Conservation (phyloP, 768 basidiomycete genomes). For the Trametes coccinea region DNA sequence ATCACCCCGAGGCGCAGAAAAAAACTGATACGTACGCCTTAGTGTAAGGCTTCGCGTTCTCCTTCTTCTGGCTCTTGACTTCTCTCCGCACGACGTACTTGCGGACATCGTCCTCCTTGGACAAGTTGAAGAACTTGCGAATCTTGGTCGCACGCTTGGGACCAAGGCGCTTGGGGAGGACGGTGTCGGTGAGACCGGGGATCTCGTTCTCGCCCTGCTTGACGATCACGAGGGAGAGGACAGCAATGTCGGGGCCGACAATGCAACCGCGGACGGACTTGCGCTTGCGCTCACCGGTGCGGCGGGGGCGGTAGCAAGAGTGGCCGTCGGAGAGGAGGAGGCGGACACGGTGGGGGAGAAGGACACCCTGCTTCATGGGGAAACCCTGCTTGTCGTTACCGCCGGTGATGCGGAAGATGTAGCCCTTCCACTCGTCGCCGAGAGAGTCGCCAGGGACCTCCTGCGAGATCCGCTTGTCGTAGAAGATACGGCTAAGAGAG, state of each 20-base stretch:
- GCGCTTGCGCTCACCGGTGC: slow-evolving; percentile 95
- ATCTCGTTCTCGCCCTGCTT: slow-evolving; percentile 93
- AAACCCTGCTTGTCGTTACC: slow-evolving; percentile 99
- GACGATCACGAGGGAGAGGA: slow-evolving; percentile 90
- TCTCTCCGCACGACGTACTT: slow-evolving; percentile 96
- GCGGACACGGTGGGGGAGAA: slow-evolving; percentile 89
- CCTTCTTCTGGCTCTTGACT: slow-evolving; percentile 88
- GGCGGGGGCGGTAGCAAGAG: slow-evolving; percentile 95
- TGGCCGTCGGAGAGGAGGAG: slow-evolving; percentile 95
- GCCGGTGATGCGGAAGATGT: slow-evolving; percentile 94
- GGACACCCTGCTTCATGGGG: slow-evolving; percentile 99
- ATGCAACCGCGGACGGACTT: slow-evolving; percentile 99
- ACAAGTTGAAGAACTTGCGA: slow-evolving; percentile 94
- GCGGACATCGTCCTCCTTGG: slow-evolving; percentile 97
- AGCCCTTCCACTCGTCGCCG: slow-evolving; percentile 96
- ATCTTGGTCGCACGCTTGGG: slow-evolving; percentile 99
- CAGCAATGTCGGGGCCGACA: slow-evolving; percentile 94
- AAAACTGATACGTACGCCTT: slow-evolving; percentile 73
- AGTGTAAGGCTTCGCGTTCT: slow-evolving; percentile 88
- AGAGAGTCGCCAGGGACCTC: slow-evolving; percentile 90
- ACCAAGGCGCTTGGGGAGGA: slow-evolving; percentile 93
- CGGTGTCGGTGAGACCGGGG: slow-evolving; percentile 87
- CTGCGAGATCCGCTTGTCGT: slow-evolving; percentile 95
- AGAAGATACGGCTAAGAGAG: slow-evolving; percentile 79
- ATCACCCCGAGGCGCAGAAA: background rate